Conservation (phyloP, 352 stramenopile genomes). For the Pythium utonaiense region DNA sequence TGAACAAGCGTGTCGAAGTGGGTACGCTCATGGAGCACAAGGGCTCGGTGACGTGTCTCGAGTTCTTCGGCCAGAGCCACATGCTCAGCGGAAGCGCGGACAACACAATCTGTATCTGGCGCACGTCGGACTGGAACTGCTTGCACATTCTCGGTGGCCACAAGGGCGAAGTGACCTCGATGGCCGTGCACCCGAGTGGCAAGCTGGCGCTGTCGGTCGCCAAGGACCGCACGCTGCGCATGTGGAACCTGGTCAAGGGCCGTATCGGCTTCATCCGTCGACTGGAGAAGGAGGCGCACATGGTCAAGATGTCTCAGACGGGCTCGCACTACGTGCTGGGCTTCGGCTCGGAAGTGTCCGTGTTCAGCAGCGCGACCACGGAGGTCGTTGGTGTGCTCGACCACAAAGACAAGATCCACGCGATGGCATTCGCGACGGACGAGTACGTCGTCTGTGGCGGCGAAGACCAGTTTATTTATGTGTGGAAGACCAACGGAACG, state of each 20-base stretch:
- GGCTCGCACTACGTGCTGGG: constrained; percentile 66
- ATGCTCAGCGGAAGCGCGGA: constrained; percentile 85
- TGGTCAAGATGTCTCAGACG: constrained; percentile 75
- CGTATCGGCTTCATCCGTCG: constrained; percentile 86
- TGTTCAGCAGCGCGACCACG: constrained; percentile 81
- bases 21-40: constrained; percentile 86
- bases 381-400: constrained; percentile 67
- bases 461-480: constrained; percentile 81
- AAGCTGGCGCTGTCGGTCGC: constrained; percentile 86
- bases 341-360: constrained; percentile 68
- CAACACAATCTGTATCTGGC: constrained; percentile 89
- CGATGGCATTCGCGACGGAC: constrained; percentile 67
- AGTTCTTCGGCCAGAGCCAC: constrained; percentile 85
- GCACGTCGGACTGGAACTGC: constrained; percentile 88
- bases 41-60: constrained; percentile 80
- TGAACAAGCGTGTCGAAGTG: constrained; percentile 84
- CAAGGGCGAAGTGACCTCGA: constrained; percentile 81
- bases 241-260: constrained; percentile 90
- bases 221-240: constrained; percentile 77
- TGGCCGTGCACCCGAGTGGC: constrained; percentile 86
- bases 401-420: constrained; percentile 75
- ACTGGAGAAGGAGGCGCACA: constrained; percentile 73
- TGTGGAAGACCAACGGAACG: constrained; percentile 71
- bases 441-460: constrained; percentile 72
- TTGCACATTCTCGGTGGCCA: constrained; percentile 86